Evolutionary conservation across 257 asterid genomes (phyloP).

Genomic region (Fraxinus quadrangulata): DNA sequence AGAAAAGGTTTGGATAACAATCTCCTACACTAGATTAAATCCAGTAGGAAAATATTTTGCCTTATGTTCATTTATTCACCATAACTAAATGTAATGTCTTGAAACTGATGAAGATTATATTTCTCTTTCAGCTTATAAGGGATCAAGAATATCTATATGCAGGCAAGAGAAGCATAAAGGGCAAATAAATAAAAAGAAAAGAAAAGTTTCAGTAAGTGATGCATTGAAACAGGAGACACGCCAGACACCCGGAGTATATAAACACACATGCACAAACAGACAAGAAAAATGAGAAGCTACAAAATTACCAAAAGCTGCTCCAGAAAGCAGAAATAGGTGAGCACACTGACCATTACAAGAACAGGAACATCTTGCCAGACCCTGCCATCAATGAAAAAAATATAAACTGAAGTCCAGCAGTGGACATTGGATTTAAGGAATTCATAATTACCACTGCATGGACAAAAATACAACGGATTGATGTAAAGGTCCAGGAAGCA

Average conservation of each 20-base stretch:
- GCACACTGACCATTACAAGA: conserved; percentile 98
- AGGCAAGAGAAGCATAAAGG: conserved; percentile 4
- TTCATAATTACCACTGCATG: not conserved
- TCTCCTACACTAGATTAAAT: not conserved
- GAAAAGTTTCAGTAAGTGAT: not conserved
- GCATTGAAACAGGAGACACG: conserved; percentile 9
- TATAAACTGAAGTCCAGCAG: conserved; percentile 7
- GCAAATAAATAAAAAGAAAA: too few species aligned
- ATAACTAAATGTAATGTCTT: not conserved
- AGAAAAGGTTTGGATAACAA: not conserved
- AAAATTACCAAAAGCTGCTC: conserved; percentile 94
- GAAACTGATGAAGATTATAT: not conserved
- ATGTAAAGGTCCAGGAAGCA: not conserved
- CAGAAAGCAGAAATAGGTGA: conserved; percentile 92
- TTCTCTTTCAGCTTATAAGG: not conserved
- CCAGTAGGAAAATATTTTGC: not conserved
- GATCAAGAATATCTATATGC: conserved; percentile 1
- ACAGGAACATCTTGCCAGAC: conserved; percentile 96
- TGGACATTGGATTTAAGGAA: not conserved
- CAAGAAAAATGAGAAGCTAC: conserved; percentile 16
- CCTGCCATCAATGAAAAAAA: conserved; percentile 42
- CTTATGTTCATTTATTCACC: not conserved
- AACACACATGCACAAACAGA: conserved; percentile 15
- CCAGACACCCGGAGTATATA: conserved; percentile 14
- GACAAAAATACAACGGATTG: not conserved